Evolutionary conservation across 2,329 filamentous ascomycete genomes (phyloP).

Genomic region (Cladosporium sp.): DNA sequence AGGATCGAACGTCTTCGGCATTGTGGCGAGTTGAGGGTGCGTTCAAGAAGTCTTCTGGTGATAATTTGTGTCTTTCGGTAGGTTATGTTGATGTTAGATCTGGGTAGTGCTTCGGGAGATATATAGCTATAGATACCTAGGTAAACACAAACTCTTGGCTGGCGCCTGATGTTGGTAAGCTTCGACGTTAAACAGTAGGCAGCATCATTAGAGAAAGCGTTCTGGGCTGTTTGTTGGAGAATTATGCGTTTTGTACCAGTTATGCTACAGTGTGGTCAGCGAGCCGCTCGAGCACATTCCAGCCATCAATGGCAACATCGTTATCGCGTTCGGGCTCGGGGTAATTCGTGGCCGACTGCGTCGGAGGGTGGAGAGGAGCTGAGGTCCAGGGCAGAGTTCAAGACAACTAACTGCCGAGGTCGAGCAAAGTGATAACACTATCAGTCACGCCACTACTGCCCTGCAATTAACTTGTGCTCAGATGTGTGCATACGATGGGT

Average conservation of each 20-base stretch:
- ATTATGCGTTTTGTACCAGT: background rate
- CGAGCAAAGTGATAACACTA: background rate
- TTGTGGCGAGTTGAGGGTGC: background rate
- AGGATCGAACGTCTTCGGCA: conserved; percentile 6
- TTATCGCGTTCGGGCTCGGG: background rate
- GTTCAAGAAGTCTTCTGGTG: too few species aligned
- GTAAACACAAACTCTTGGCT: background rate
- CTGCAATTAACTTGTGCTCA: too few species aligned
- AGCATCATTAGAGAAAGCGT: background rate
- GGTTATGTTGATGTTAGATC: background rate
- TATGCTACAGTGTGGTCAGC: background rate
- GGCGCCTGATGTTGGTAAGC: background rate
- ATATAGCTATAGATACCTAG: background rate
- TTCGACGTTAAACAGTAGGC: background rate
- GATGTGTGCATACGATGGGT: too few species aligned
- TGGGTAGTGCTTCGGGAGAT: too few species aligned
- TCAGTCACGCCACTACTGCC: background rate
- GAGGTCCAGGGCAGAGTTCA: background rate
- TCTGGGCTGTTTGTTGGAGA: background rate
- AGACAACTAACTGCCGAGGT: background rate
- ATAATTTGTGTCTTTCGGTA: too few species aligned
- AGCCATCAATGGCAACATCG: background rate
- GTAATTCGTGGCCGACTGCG: background rate
- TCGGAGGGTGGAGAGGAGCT: background rate
- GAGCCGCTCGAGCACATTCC: background rate